These are phyloP conservation scores for Triticum dicoccoides DNA, from an alignment of 176 grass and related monocot species.

Conservation along the genomic window DNA sequence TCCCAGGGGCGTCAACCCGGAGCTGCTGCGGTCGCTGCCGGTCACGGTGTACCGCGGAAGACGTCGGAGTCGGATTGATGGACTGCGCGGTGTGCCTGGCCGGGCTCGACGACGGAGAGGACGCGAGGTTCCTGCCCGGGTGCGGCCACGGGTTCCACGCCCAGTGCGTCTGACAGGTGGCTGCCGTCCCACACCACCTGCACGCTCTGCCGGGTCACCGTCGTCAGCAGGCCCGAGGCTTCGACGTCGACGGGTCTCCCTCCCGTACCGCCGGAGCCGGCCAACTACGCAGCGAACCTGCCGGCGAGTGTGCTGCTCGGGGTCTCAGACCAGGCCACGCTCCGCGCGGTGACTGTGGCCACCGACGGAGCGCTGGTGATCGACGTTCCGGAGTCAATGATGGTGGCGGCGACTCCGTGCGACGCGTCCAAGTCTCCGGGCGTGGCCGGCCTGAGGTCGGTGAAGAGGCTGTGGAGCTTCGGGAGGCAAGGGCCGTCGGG, in stretches of 20 bases:
- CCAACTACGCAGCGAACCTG: conserved; percentile 45
- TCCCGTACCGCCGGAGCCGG: conserved; percentile 43
- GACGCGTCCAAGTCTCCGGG: conserved; percentile 18
- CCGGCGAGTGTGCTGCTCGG: conserved; percentile 48
- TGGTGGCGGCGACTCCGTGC: conserved; percentile 19
- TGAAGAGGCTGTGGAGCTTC: conserved; percentile 35
- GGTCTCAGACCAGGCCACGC: neutral
- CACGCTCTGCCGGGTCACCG: conserved; percentile 52
- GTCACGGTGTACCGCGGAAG: conserved; percentile 28
- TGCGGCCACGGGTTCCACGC: conserved; percentile 78
- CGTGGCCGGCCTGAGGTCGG: neutral
- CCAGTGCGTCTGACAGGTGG: conserved; percentile 41
- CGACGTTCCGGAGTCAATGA: conserved; percentile 49
- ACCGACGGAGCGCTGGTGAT: conserved; percentile 36
- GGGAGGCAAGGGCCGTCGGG: conserved; percentile 24
- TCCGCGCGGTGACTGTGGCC: neutral
- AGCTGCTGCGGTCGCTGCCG: conserved; percentile 39
- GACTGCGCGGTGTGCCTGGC: conserved; percentile 66
- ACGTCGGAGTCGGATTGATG: neutral
- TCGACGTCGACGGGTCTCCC: neutral
- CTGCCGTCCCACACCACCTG: conserved; percentile 48
- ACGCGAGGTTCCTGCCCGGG: conserved; percentile 39
- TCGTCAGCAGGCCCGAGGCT: conserved; percentile 11
- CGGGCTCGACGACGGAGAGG: conserved; percentile 57
- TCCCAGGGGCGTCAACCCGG: neutral